phyloP scores from a whole-genome alignment of 306 rosid genomes.

The Cajanus cajan region DNA sequence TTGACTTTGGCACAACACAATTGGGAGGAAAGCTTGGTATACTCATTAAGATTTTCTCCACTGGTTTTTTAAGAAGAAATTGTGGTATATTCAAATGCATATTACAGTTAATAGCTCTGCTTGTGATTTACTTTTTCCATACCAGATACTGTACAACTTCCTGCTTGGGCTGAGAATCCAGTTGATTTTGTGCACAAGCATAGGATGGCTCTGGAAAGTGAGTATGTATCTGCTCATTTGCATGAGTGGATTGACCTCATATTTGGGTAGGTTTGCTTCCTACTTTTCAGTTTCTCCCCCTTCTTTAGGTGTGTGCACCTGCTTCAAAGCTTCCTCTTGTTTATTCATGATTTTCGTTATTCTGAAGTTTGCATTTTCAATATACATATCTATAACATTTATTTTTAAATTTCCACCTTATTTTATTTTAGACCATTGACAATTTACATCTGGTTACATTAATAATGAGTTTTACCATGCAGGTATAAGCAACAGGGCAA shows the following conservation, averaged over 20 bases:
- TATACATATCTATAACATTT: slow-evolving; percentile 21
- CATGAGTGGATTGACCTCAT: slow-evolving; percentile 99
- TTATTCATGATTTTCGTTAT: slow-evolving; percentile 14
- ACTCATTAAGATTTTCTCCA: slow-evolving; percentile 36
- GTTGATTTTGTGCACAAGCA: slow-evolving; percentile 95
- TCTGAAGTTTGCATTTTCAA: slow-evolving; percentile 27
- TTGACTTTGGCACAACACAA: slow-evolving; percentile 96
- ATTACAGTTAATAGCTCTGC: slow-evolving; percentile 27
- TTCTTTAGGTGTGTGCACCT: not conserved
- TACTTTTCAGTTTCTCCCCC: not conserved
- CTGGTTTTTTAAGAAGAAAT: slow-evolving; percentile 15
- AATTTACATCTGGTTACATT: slow-evolving; percentile 21
- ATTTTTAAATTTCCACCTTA: slow-evolving; percentile 29
- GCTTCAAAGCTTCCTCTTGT: slow-evolving; percentile 18
- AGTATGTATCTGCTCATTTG: slow-evolving; percentile 84
- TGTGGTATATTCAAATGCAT: slow-evolving; percentile 13
- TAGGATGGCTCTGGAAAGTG: slow-evolving; percentile 95
- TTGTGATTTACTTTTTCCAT: slow-evolving; percentile 32
- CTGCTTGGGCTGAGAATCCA: slow-evolving; percentile 94
- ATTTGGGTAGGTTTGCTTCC: slow-evolving; percentile 65
- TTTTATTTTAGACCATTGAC: slow-evolving; percentile 17
- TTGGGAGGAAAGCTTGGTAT: slow-evolving; percentile 88
- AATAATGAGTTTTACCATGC: slow-evolving; percentile 41
- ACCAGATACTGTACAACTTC: slow-evolving; percentile 79
- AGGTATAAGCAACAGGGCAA: slow-evolving; percentile 95